Conservation (phyloP, 257 asterid genomes). For the Solanum bulbocastanum region DNA sequence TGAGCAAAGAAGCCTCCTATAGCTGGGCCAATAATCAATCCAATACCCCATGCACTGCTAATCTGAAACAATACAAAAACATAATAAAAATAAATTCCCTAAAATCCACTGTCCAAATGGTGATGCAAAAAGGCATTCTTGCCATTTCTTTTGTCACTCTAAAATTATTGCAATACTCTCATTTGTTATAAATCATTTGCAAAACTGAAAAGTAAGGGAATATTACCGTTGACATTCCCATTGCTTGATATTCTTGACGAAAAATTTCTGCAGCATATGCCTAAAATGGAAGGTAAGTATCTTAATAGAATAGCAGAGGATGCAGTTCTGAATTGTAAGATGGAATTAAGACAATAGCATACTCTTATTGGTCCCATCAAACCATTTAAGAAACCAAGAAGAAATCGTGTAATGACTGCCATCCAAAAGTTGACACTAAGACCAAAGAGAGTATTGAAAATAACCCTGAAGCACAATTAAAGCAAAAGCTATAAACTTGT, state of each 20-base stretch:
- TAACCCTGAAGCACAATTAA: slow-evolving; percentile 34
- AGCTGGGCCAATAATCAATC: slow-evolving; percentile 68
- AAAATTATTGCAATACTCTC: neutral
- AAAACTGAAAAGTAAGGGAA: neutral
- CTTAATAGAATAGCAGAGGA: neutral
- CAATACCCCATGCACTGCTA: slow-evolving; percentile 72
- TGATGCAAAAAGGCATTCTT: neutral
- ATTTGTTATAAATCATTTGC: neutral
- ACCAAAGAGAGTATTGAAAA: slow-evolving; percentile 81
- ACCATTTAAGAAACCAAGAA: slow-evolving; percentile 70
- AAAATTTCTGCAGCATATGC: slow-evolving; percentile 68
- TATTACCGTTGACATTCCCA: slow-evolving; percentile 60
- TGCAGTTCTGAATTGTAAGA: neutral
- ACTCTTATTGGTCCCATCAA: slow-evolving; percentile 76
- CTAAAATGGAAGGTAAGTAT: slow-evolving; percentile 17
- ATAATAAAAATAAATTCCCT: neutral
- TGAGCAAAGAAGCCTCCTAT: slow-evolving; percentile 72
- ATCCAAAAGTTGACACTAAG: slow-evolving; percentile 69
- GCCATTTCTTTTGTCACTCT: neutral
- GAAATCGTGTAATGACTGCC: slow-evolving; percentile 69
- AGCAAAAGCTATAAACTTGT: neutral
- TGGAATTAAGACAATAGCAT: neutral
- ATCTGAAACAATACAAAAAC: slow-evolving; percentile 22
- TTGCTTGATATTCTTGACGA: slow-evolving; percentile 54
- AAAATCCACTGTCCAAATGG: neutral